Base-by-base conservation (phyloP, 2,329 filamentous ascomycete species). In the Cryphonectria radicalis region DNA sequence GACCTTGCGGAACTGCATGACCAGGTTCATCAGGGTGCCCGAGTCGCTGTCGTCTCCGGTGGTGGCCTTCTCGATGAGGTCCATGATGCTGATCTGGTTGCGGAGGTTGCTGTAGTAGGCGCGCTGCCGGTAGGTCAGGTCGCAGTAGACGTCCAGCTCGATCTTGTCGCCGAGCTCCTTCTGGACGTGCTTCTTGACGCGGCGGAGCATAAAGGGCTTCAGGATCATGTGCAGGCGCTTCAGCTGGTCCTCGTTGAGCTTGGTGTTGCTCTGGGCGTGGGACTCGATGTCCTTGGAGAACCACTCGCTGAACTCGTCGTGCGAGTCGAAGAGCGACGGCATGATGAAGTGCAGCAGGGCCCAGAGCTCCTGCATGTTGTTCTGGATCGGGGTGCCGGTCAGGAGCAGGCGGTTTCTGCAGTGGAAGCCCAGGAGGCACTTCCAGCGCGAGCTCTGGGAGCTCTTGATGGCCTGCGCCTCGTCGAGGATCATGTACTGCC, bases 281-380 rank as follows among this genome's bases (percentile, higher is more conserved):
- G 95, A 98, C 82, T 99, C 96, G 74, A 99, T 99, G 76, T 96
- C 93, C 82, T 96, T 96, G 68, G 93, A 95, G 80, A 97, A 97
- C 93, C 93, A 97, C 77, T 96, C 93, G 83, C 92, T 95, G 79
- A 97, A 97, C 78, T 96, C 93, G 78, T 97, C 93, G 81, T 96
- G 93, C 0, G 92, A 95, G 81, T 96, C 96, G 82, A 99, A 99
- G 67, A 99, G 87, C 60, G 93, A 97, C n/a, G 96, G 96, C 96
- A 99, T 98, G 84, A 98, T 98, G 84, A 99, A 99, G 87, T 99
- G 96, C 28, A 99, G 87, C 75, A 99, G 83, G 42, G 96, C 96
- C 96, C 96, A 99, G 72, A 99, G 83, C 82, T 99, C 95, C 82
- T 98, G 96, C 96, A 99, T 99, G 86, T 98, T 99, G 85, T 99